Percentiles rank a stretch among this genome's conserved stretches.
These are phyloP conservation scores for Danielia oregonensis DNA, from an alignment of 805 yeast species.

Conservation along the genomic window DNA sequence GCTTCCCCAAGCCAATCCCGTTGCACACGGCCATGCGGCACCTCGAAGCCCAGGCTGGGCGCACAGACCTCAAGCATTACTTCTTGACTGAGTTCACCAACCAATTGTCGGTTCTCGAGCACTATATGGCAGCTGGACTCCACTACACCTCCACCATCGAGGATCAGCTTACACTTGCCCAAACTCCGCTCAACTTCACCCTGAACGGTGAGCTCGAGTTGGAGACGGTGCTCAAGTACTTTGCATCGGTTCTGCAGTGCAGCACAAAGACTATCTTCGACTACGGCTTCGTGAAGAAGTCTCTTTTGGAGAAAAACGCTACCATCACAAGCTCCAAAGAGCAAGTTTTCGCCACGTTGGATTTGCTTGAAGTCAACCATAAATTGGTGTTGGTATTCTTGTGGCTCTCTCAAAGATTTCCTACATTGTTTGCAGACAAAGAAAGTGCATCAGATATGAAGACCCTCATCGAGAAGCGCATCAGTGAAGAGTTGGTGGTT, in stretches of 20 bases:
- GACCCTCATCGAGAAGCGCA: constrained; percentile 60
- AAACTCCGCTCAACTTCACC: constrained; percentile 53
- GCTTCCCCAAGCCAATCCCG: constrained; percentile 50
- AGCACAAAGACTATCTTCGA: constrained; percentile 55
- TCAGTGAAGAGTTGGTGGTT: constrained; percentile 44
- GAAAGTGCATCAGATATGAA: constrained; percentile 72
- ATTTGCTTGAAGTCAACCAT: constrained; percentile 60
- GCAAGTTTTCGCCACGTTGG: constrained; percentile 20
- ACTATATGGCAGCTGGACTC: constrained; percentile 37
- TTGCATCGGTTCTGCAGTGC: constrained; percentile 52
- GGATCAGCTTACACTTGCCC: constrained; percentile 55
- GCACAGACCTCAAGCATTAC: constrained; percentile 22
- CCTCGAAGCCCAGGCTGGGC: constrained; percentile 40
- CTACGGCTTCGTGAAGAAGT: constrained; percentile 31
- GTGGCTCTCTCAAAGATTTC: constrained; percentile 88
- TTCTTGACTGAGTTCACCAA: constrained; percentile 36
- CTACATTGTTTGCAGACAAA: constrained; percentile 71
- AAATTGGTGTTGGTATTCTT: constrained; percentile 62
- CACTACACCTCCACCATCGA: constrained; percentile 36
- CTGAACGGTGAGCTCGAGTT: constrained; percentile 33
- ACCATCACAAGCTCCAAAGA: constrained; percentile 15
- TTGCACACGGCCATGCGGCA: constrained; percentile 44
- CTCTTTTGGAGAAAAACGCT: constrained; percentile 21
- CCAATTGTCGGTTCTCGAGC: constrained; percentile 37
- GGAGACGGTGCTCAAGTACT: constrained; percentile 41